Base-by-base conservation (phyloP, 1,139 yeast species). In the Suhomyces yuchorum region DNA sequence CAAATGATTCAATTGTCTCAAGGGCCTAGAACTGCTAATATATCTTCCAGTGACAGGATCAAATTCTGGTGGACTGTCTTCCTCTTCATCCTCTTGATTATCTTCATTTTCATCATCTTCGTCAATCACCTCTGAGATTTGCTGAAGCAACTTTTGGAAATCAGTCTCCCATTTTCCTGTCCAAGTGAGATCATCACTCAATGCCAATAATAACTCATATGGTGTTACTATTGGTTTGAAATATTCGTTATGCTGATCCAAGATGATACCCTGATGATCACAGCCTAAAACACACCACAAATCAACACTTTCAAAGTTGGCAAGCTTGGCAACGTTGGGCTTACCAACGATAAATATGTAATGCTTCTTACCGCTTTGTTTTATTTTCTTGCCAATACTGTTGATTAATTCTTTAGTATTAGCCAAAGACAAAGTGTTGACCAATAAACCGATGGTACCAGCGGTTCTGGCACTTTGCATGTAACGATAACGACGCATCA, bases 301-400 rank as follows among this genome's bases (percentile, higher is more conserved):
- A 58, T 93, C 99, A 15, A 93, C 81, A 18, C 84, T 84, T 54
- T 92, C 98, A 62, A 95, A 93, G 65, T 93, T 93, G 11, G 99
- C 99, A 47, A 93, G 73, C 60, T 93, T 93, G 36, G 99, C 96
- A 4, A 93, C 97, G 61, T 93, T 93, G n/a, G 98, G 98, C 63
- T 95, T 95, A 14, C 99, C 99, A 7, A 93, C 98, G 6, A 92
- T 98, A 70, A 93, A 91, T 59, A 90, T 78, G 62, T 93, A 93
- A 56, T 88, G 93, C 62, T 95, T 95, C 67, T 93, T 93, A 2
- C 91, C 97, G 0, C 95, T 91, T 4, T 73, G 76, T 44, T 76
- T 78, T 49, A 93, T 81, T 66, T 85, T 80, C 22, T 70, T 61
- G 20, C 81, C 78, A 4, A 91, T 80, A 32, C 77, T 75, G 51